Conservation (phyloP, 176 grass and related monocot species). For the Zoysia japonica region DNA sequence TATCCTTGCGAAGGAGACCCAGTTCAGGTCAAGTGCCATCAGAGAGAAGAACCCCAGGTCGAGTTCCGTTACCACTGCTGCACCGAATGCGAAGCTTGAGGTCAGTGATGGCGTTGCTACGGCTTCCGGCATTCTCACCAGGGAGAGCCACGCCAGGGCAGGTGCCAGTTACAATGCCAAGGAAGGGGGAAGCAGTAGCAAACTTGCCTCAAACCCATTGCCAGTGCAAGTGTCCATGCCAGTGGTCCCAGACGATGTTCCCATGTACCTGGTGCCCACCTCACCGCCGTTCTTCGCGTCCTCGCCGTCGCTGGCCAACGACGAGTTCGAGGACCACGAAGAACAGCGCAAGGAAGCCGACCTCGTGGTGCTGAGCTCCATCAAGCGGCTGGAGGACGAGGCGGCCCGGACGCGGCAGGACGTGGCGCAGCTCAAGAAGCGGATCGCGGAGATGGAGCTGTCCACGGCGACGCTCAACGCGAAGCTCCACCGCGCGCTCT, state of each 20-base stretch:
- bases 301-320: slow-evolving; percentile 41
- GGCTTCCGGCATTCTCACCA: neutral
- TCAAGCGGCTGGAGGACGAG: slow-evolving; percentile 75
- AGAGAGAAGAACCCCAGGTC: slow-evolving; percentile 26
- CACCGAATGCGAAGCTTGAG: slow-evolving; percentile 23
- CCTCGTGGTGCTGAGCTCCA: slow-evolving; percentile 42
- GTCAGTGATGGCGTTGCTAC: neutral
- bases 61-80: neutral
- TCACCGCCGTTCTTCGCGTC: slow-evolving; percentile 57
- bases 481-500: slow-evolving; percentile 64
- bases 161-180: slow-evolving; percentile 23
- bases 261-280: slow-evolving; percentile 56
- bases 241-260: slow-evolving; percentile 8
- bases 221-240: neutral
- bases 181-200: neutral
- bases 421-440: slow-evolving; percentile 58
- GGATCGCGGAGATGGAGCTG: slow-evolving; percentile 63
- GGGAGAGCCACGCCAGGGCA: slow-evolving; percentile 25
- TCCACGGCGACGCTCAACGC: slow-evolving; percentile 65
- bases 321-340: slow-evolving; percentile 8
- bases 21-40: slow-evolving; percentile 17
- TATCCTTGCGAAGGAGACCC: slow-evolving; percentile 36
- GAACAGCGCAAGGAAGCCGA: slow-evolving; percentile 17
- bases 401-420: slow-evolving; percentile 63
- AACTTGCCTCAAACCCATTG: neutral